phyloP scores from a whole-genome alignment of 2,329 filamentous ascomycete species.

The Cordyceps tenuipes region DNA sequence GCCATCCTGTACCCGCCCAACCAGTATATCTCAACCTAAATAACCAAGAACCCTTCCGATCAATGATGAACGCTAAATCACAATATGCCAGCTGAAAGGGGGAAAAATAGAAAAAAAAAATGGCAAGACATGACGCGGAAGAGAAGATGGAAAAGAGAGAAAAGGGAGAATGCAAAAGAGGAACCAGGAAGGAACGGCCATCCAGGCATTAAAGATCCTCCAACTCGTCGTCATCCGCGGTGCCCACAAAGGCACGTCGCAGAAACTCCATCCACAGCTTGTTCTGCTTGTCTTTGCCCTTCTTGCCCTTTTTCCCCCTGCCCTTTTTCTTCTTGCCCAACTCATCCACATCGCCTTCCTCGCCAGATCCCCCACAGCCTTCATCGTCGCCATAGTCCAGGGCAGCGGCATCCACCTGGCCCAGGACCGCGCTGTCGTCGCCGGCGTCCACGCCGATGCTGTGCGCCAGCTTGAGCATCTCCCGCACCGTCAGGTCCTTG shows the following conservation, averaged over 20 bases:
- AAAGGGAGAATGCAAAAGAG: neutral
- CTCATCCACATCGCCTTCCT: slow-evolving; percentile 21
- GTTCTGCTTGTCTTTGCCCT: slow-evolving; percentile 49
- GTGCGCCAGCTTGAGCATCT: slow-evolving; percentile 69
- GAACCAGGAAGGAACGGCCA: neutral
- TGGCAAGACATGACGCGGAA: neutral
- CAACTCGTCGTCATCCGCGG: slow-evolving; percentile 58
- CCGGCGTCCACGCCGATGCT: slow-evolving; percentile 32
- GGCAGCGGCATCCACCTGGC: neutral
- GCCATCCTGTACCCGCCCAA: neutral
- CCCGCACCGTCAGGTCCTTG: slow-evolving; percentile 76
- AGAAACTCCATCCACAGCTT: slow-evolving; percentile 74
- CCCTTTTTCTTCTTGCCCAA: slow-evolving; percentile 10
- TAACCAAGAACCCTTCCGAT: neutral
- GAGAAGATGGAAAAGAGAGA: neutral
- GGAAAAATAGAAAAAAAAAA: neutral
- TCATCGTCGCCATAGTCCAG: neutral
- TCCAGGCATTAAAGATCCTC: slow-evolving; percentile 30
- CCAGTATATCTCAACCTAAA: too few species aligned
- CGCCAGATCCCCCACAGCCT: neutral
- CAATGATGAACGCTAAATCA: neutral
- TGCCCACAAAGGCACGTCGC: slow-evolving; percentile 69
- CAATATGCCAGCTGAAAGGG: neutral
- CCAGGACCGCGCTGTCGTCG: neutral
- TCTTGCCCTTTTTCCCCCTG: slow-evolving; percentile 24